phyloP scores from a whole-genome alignment of 805 yeast species.

The Wickerhamiella spandovensis region DNA sequence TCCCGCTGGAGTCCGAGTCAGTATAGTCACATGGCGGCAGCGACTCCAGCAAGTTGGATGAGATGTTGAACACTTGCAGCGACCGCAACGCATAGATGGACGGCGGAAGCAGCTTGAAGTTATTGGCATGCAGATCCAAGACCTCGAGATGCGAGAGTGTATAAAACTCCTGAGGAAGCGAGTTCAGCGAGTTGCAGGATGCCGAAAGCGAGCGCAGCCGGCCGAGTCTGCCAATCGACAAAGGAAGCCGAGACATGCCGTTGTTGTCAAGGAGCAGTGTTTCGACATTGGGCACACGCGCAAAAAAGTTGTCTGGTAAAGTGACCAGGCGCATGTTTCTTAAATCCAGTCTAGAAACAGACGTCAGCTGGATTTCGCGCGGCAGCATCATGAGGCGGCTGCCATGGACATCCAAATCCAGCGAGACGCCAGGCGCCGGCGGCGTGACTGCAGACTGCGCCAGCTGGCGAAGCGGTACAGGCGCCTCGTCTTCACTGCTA shows the following conservation, averaged over 20 bases:
- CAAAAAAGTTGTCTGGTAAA: constrained; percentile 50
- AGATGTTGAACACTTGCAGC: constrained; percentile 18
- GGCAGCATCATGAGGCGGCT: not conserved
- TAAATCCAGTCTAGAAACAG: constrained; percentile 49
- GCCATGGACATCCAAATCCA: constrained; percentile 35
- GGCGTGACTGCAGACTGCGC: not conserved
- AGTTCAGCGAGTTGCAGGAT: constrained; percentile 59
- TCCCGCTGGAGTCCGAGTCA: not conserved
- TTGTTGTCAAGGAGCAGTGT: constrained; percentile 68
- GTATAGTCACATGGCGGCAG: constrained; percentile 6
- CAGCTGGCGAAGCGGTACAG: not conserved
- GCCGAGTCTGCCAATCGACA: constrained; percentile 44
- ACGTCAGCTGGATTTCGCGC: not conserved
- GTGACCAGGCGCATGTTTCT: constrained; percentile 73
- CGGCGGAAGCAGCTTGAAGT: constrained; percentile 53
- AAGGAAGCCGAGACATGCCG: constrained; percentile 65
- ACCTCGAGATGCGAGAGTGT: constrained; percentile 43
- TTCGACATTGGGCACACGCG: constrained; percentile 51
- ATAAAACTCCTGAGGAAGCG: constrained; percentile 55
- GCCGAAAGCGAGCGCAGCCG: constrained; percentile 55
- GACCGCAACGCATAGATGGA: constrained; percentile 47
- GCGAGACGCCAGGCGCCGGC: constrained; percentile 11
- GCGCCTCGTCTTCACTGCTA: not conserved
- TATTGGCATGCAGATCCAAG: constrained; percentile 75
- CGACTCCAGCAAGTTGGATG: constrained; percentile 16